Evolutionary conservation across 257 asterid species (phyloP).

Genomic region (Anisodus acutangulus): DNA sequence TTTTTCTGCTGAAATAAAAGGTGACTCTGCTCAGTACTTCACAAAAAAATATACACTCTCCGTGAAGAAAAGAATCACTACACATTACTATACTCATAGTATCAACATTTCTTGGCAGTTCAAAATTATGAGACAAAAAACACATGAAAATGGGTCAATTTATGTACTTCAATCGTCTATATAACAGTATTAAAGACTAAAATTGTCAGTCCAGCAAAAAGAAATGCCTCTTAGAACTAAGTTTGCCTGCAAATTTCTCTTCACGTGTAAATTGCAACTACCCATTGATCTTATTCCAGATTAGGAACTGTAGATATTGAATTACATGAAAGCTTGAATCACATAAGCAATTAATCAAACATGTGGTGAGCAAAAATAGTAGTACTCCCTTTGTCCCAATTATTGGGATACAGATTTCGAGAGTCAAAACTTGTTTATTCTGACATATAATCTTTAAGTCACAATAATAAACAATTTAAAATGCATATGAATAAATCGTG

Average conservation of each 20-base stretch:
- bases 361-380: constrained; percentile 7
- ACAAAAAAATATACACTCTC: neutral
- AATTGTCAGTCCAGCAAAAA: neutral
- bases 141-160: neutral
- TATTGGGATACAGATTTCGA: no score
- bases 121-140: neutral
- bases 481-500: no score
- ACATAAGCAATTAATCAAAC: constrained; percentile 46
- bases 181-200: neutral
- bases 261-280: neutral
- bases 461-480: no score
- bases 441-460: no score
- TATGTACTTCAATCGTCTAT: neutral
- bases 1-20: neutral
- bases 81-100: neutral
- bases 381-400: no score
- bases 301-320: neutral
- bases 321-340: neutral
- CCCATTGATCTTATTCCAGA: neutral
- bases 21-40: neutral
- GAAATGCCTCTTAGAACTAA: neutral
- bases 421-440: no score
- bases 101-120: neutral
- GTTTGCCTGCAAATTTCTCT: neutral
- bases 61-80: neutral